Conservation (phyloP, 1,284 basidiomycete species). For the Marasmius sp. region DNA sequence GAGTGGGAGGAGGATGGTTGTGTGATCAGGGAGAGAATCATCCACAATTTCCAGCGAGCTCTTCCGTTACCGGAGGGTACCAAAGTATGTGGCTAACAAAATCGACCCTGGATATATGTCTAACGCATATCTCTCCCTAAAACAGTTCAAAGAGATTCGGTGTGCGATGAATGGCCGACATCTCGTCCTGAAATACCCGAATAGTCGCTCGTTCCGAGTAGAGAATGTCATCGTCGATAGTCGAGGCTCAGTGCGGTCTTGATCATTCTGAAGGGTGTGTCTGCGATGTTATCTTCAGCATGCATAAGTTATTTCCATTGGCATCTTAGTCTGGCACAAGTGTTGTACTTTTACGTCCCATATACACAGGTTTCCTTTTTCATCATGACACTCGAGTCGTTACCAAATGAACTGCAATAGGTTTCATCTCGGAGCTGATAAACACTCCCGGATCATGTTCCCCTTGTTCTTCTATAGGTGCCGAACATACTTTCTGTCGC, state of each 20-base stretch:
- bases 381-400: background rate
- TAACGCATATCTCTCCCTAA: constrained; percentile 5
- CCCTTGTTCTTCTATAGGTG: too few species aligned
- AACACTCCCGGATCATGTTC: background rate
- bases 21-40: constrained; percentile 57
- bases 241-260: constrained; percentile 37
- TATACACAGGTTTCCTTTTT: background rate
- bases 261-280: constrained; percentile 7
- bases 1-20: constrained; percentile 63
- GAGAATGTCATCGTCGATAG: constrained; percentile 30
- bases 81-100: constrained; percentile 29
- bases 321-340: background rate
- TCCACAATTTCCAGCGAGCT: constrained; percentile 47
- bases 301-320: background rate
- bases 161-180: constrained; percentile 59
- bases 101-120: background rate
- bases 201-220: constrained; percentile 54
- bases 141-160: constrained; percentile 65
- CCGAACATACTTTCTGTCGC: too few species aligned
- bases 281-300: background rate
- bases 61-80: constrained; percentile 48
- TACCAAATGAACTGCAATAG: background rate
- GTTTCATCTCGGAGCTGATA: background rate
- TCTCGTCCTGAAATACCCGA: constrained; percentile 65
- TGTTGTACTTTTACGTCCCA: background rate